phyloP scores from a whole-genome alignment of 1,139 yeast genomes.

The Zygoascus meyerae region DNA sequence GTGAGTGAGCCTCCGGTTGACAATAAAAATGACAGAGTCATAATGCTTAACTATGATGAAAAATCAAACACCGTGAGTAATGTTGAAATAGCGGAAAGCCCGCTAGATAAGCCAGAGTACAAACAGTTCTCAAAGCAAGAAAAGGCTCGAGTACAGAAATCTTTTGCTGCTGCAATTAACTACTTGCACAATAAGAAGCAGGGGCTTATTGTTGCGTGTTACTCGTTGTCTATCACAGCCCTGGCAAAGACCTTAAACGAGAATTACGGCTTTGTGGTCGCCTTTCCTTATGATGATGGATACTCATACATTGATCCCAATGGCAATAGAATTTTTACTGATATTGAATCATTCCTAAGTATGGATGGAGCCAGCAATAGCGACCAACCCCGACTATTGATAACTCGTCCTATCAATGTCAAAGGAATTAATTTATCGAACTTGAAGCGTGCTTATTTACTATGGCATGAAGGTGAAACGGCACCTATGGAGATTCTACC shows the following conservation, averaged over 20 bases:
- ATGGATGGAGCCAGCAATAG: neutral
- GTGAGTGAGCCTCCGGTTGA: neutral
- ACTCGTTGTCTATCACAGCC: conserved; percentile 3
- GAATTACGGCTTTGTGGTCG: neutral
- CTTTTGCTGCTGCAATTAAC: conserved; percentile 1
- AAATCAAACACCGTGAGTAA: neutral
- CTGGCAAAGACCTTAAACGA: conserved; percentile 3
- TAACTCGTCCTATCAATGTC: conserved; percentile 5
- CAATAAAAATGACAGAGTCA: neutral
- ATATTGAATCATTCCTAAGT: conserved; percentile 4
- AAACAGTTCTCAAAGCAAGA: conserved; percentile 1
- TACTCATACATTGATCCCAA: neutral
- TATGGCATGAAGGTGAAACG: conserved; percentile 11
- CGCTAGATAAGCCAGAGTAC: neutral
- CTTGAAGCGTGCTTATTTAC: neutral
- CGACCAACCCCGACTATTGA: conserved; percentile 1
- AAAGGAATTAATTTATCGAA: conserved; percentile 1
- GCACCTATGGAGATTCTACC: conserved; percentile 7
- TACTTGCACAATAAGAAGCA: conserved; percentile 1
- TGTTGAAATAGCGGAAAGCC: neutral
- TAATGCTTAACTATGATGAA: conserved; percentile 4
- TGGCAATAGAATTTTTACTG: neutral
- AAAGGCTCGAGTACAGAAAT: neutral
- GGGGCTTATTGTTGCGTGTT: conserved; percentile 2
- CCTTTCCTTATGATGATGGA: conserved; percentile 1